These are phyloP conservation scores for Blastobotrys robertii DNA, from an alignment of 805 yeast species.

Conservation along the genomic window DNA sequence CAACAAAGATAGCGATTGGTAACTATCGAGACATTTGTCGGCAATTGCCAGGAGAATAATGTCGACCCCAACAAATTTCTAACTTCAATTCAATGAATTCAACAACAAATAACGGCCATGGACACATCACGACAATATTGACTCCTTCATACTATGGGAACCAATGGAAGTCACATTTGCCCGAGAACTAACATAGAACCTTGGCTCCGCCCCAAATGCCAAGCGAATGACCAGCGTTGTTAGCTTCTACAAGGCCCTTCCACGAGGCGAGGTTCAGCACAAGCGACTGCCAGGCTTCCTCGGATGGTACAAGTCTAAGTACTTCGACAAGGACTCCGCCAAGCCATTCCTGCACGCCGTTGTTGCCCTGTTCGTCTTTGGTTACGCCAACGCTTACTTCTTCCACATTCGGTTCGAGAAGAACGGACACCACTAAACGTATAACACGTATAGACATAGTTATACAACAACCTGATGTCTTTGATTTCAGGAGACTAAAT, in stretches of 20 bases:
- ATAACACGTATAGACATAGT: constrained; percentile 38
- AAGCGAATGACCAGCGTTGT: constrained; percentile 94
- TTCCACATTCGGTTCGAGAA: constrained; percentile 47
- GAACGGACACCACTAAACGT: constrained; percentile 15
- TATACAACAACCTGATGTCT: constrained; percentile 42
- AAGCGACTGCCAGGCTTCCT: constrained; percentile 40
- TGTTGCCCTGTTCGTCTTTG: constrained; percentile 55
- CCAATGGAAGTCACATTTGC: no score
- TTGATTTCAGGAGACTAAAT: no score
- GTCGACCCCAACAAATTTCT: no score
- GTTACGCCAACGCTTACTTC: constrained; percentile 89
- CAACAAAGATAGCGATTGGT: no score
- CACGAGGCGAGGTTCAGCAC: constrained; percentile 72
- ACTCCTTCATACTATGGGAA: no score
- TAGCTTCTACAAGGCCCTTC: constrained; percentile 88
- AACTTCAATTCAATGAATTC: no score
- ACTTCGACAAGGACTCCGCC: constrained; percentile 23
- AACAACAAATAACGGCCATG: no score
- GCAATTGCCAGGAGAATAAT: no score
- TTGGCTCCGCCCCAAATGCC: constrained; percentile 93
- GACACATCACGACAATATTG: no score
- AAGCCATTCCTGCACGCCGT: constrained; percentile 53
- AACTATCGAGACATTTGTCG: no score
- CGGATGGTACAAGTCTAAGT: constrained; percentile 16
- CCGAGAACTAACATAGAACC: constrained; percentile 45